Percentiles rank a stretch among this genome's conserved stretches.
Conservation (phyloP, 805 yeast species). For the Suhomyces canberraensis region DNA sequence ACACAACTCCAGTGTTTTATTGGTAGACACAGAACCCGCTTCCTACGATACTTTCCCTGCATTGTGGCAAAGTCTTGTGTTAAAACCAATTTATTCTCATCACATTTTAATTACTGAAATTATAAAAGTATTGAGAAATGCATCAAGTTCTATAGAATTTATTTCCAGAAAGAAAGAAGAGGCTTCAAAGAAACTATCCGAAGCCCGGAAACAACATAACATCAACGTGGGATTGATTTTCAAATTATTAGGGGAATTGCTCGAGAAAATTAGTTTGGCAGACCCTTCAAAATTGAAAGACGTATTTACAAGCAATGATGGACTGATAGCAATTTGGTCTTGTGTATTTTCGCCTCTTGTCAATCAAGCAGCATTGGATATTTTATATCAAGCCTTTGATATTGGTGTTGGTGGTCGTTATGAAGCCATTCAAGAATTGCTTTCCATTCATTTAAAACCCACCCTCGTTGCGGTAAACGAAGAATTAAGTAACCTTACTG, state of each 20-base stretch:
- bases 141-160: constrained; percentile 19
- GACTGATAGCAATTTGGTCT: constrained; percentile 68
- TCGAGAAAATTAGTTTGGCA: constrained; percentile 32
- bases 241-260: constrained; percentile 16
- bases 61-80: constrained; percentile 23
- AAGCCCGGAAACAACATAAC: constrained; percentile 31
- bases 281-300: constrained; percentile 23
- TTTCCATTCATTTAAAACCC: constrained; percentile 42
- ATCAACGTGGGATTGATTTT: constrained; percentile 22
- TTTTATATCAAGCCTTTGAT: constrained; percentile 74
- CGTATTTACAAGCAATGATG: constrained; percentile 25
- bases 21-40: constrained; percentile 19
- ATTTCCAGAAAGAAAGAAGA: constrained; percentile 19
- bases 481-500: constrained; percentile 44
- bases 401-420: constrained; percentile 60
- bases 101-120: constrained; percentile 9
- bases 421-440: constrained; percentile 63
- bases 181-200: constrained; percentile 16
- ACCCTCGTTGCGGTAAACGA: constrained; percentile 49
- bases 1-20: constrained; percentile 21
- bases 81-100: constrained; percentile 14
- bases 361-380: constrained; percentile 67
- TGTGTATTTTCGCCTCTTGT: constrained; percentile 65
- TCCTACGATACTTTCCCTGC: constrained; percentile 32
- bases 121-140: constrained; percentile 14